Evolutionary conservation across 2,329 filamentous ascomycete species (phyloP).

Genomic region (Diaporthe sp.): DNA sequence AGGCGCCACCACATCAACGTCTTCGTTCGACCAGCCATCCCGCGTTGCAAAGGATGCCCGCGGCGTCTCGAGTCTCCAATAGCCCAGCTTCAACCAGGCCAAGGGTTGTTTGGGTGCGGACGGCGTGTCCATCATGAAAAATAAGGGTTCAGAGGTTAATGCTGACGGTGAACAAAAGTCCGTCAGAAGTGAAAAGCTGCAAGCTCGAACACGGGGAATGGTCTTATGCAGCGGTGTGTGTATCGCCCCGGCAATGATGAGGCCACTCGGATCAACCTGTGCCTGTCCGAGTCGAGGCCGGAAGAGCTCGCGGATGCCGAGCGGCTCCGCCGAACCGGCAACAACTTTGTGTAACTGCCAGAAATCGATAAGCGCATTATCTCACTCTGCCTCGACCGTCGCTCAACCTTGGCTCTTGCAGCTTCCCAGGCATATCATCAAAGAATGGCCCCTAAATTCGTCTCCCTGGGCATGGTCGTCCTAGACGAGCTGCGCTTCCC

Average conservation of each 20-base stretch:
- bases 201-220: background rate
- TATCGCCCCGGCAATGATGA: background rate
- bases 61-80: constrained; percentile 40
- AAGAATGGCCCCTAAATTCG: constrained; percentile 42
- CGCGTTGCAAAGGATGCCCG: constrained; percentile 40
- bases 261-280: background rate
- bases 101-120: background rate
- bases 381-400: background rate
- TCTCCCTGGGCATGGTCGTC: constrained; percentile 51
- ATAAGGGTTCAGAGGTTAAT: background rate
- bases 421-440: background rate
- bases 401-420: background rate
- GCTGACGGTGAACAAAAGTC: background rate
- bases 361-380: background rate
- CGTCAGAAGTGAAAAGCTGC: background rate
- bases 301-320: background rate
- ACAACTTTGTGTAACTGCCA: background rate
- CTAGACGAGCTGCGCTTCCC: constrained; percentile 52
- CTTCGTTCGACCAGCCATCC: constrained; percentile 42
- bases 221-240: background rate
- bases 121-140: background rate
- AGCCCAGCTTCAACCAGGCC: constrained; percentile 35
- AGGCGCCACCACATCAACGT: constrained; percentile 41
- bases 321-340: constrained; percentile 1
- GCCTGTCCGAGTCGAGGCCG: no score